These are phyloP conservation scores for Glutinoglossum americanum DNA, from an alignment of 495 filamentous ascomycete species.

Conservation along the genomic window DNA sequence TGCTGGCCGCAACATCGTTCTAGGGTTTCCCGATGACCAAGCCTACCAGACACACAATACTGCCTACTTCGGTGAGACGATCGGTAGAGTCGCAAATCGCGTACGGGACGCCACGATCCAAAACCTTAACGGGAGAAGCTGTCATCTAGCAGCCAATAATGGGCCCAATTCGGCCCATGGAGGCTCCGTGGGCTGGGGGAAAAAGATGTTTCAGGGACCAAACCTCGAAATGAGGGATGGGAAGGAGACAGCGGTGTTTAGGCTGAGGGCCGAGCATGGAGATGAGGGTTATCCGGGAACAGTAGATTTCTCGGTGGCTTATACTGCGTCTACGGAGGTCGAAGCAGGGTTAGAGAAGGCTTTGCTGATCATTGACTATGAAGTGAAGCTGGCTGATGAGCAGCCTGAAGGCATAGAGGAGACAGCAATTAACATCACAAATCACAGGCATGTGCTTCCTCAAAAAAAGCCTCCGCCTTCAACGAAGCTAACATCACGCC, in stretches of 20 bases:
- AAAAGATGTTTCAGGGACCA: slow-evolving; percentile 62
- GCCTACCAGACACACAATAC: slow-evolving; percentile 52
- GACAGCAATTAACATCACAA: slow-evolving; percentile 78
- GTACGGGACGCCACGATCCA: slow-evolving; percentile 49
- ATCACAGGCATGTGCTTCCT: slow-evolving; percentile 51
- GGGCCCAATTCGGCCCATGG: slow-evolving; percentile 66
- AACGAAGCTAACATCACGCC: not conserved
- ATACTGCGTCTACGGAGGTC: slow-evolving; percentile 48
- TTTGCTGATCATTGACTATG: slow-evolving; percentile 67
- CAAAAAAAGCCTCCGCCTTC: not conserved
- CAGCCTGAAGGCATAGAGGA: slow-evolving; percentile 39
- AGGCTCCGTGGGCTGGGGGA: slow-evolving; percentile 64
- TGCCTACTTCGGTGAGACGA: slow-evolving; percentile 78
- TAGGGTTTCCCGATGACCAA: slow-evolving; percentile 51
- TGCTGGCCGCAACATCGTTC: slow-evolving; percentile 62
- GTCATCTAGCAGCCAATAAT: slow-evolving; percentile 52
- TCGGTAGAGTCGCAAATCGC: slow-evolving; percentile 81
- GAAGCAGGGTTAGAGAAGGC: slow-evolving; percentile 31
- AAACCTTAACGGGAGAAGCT: slow-evolving; percentile 47
- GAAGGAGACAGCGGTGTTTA: slow-evolving; percentile 57
- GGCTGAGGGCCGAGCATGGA: slow-evolving; percentile 45
- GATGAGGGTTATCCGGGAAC: slow-evolving; percentile 79
- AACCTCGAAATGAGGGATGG: slow-evolving; percentile 39
- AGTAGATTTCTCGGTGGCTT: slow-evolving; percentile 57
- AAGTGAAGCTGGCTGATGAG: slow-evolving; percentile 56